Evolutionary conservation across 2,329 filamentous ascomycete species (phyloP).

Genomic region (Nemania sp.): DNA sequence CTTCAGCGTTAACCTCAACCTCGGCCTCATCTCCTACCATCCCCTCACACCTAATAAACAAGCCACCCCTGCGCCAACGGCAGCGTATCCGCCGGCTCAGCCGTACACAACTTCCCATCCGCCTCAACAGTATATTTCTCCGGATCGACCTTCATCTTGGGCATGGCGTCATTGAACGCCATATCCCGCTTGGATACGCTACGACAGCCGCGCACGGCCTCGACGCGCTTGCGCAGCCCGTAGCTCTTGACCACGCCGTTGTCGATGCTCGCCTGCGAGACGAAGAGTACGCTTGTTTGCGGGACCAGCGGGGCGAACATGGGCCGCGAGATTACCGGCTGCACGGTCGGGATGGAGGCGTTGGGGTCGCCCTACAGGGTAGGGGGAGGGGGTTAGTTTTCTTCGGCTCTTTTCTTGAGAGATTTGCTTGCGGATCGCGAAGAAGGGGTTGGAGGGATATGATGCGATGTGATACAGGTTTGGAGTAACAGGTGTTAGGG

Average conservation of each 20-base stretch:
- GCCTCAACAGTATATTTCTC: conserved; percentile 89
- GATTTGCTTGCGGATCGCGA: too few species aligned
- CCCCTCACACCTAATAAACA: conserved; percentile 60
- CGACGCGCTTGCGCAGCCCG: conserved; percentile 75
- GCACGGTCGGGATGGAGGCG: conserved; percentile 82
- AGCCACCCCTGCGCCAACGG: conserved; percentile 79
- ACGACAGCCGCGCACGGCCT: conserved; percentile 77
- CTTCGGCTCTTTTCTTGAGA: too few species aligned
- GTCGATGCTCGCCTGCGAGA: conserved; percentile 71
- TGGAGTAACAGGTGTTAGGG: too few species aligned
- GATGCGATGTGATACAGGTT: too few species aligned
- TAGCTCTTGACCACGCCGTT: conserved; percentile 71
- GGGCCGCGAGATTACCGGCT: conserved; percentile 79
- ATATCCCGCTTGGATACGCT: conserved; percentile 81
- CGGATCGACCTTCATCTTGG: conserved; percentile 87
- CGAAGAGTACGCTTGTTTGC: conserved; percentile 76
- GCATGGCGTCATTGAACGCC: conserved; percentile 84
- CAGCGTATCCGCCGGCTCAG: conserved; percentile 70
- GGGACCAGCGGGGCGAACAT: conserved; percentile 84
- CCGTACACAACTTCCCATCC: conserved; percentile 73
- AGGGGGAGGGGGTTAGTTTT: conserved; percentile 1
- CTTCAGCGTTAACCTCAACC: not conserved
- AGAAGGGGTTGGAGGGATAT: too few species aligned
- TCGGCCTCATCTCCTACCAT: not conserved
- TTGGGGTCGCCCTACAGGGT: conserved; percentile 82